phyloP scores from a whole-genome alignment of 495 filamentous ascomycete species.

The Amorphotheca resinae region DNA sequence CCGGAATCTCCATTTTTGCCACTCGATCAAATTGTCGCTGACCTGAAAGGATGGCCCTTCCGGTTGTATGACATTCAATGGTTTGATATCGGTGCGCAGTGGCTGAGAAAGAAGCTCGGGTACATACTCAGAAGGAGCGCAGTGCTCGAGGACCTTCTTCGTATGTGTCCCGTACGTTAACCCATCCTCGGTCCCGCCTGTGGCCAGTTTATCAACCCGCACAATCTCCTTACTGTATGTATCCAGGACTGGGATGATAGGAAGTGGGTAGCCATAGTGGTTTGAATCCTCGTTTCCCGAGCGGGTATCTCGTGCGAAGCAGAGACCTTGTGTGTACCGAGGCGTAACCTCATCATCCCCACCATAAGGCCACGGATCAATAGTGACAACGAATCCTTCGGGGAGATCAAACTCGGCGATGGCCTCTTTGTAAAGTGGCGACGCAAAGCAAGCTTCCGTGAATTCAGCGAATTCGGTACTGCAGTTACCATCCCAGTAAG shows the following conservation, averaged over 20 bases:
- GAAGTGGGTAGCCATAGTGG: conserved; percentile 66
- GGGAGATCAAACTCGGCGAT: conserved; percentile 51
- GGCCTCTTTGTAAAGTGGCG: conserved; percentile 48
- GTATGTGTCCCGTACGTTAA: conserved; percentile 32
- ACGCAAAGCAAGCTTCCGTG: conserved; percentile 45
- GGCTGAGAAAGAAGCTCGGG: conserved; percentile 51
- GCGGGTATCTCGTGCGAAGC: conserved; percentile 37
- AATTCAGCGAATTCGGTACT: conserved; percentile 53
- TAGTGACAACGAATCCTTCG: conserved; percentile 42
- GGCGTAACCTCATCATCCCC: conserved; percentile 11
- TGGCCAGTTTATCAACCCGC: conserved; percentile 45
- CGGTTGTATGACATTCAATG: conserved; percentile 60
- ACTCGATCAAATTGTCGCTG: conserved; percentile 38
- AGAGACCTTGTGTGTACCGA: conserved; percentile 29
- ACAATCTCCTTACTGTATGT: conserved; percentile 48
- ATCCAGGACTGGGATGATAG: conserved; percentile 70
- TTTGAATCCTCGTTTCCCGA: conserved; percentile 48
- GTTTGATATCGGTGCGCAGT: conserved; percentile 54
- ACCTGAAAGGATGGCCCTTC: conserved; percentile 61
- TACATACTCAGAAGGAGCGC: conserved; percentile 46
- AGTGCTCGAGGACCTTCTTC: conserved; percentile 37
- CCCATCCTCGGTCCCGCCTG: conserved; percentile 43
- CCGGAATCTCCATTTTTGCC: conserved; percentile 59
- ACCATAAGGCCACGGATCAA: conserved; percentile 65
- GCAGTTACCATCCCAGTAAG: conserved; percentile 3